Evolutionary conservation across 2,329 filamentous ascomycete genomes (phyloP).

Genomic region (Calcarisporium arbuscula): DNA sequence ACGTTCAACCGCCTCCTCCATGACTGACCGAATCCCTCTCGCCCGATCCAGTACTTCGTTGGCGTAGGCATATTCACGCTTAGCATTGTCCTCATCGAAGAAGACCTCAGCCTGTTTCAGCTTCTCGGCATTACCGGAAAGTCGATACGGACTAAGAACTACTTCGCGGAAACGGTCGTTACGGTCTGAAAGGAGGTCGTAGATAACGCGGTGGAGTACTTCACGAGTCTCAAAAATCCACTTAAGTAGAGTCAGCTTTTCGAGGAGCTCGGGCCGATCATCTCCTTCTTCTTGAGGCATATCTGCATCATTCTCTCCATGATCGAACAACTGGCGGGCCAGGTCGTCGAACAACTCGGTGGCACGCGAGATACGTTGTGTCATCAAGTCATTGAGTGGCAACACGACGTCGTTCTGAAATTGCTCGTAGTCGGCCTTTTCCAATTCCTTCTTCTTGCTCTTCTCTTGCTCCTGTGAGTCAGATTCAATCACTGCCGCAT

Average conservation of each 20-base stretch:
- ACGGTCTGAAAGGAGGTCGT: conserved; percentile 76
- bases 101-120: conserved; percentile 72
- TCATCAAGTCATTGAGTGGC: conserved; percentile 75
- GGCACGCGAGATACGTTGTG: conserved; percentile 65
- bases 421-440: conserved; percentile 74
- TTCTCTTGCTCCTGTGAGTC: conserved; percentile 67
- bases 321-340: conserved; percentile 64
- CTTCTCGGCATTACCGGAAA: conserved; percentile 72
- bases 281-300: conserved; percentile 92
- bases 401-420: conserved; percentile 81
- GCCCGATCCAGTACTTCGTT: conserved; percentile 66
- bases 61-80: conserved; percentile 65
- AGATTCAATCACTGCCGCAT: conserved; percentile 74
- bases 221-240: conserved; percentile 98
- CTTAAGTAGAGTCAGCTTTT: conserved; percentile 90
- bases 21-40: conserved; percentile 68
- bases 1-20: conserved; percentile 78
- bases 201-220: conserved; percentile 74
- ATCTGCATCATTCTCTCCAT: conserved; percentile 60
- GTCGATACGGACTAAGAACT: conserved; percentile 71
- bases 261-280: conserved; percentile 85
- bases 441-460: conserved; percentile 61
- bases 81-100: conserved; percentile 71
- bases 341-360: conserved; percentile 74
- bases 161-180: conserved; percentile 83